phyloP scores from a whole-genome alignment of 139 green algal genomes.

The Limnomonas spitsbergensis region DNA sequence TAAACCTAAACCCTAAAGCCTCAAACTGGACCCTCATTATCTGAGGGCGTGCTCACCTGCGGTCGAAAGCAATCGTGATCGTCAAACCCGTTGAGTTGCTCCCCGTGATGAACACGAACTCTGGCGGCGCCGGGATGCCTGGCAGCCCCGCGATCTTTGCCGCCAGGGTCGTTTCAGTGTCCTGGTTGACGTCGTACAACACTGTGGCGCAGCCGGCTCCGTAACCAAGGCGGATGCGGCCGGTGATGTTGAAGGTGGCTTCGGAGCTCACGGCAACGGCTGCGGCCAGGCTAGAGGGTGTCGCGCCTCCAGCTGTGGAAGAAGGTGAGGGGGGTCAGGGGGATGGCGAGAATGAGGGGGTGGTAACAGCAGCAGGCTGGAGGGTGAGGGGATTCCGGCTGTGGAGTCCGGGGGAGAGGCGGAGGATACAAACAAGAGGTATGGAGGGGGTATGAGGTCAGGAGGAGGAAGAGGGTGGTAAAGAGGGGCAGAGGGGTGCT shows the following conservation, averaged over 20 bases:
- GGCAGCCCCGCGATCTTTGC: not conserved
- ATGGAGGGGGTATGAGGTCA: not conserved
- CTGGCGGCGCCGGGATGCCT: too few species aligned
- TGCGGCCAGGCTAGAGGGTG: not conserved
- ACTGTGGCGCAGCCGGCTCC: not conserved
- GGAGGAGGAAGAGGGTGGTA: not conserved
- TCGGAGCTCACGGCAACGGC: not conserved
- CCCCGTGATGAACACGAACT: too few species aligned
- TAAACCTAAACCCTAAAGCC: too few species aligned
- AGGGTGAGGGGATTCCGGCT: not conserved
- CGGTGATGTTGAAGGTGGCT: slow-evolving; percentile 1
- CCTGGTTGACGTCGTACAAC: not conserved
- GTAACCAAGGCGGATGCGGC: not conserved
- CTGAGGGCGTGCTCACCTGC: too few species aligned
- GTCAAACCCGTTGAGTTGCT: too few species aligned
- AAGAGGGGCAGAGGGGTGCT: too few species aligned
- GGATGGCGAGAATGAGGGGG: too few species aligned
- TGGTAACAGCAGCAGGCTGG: not conserved
- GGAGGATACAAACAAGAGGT: slow-evolving; percentile 6
- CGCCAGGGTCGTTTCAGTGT: not conserved
- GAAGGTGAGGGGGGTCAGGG: too few species aligned
- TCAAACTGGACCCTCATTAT: too few species aligned
- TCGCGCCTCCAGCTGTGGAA: too few species aligned
- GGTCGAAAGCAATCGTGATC: too few species aligned
- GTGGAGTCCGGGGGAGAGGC: not conserved